Evolutionary conservation across 2,329 filamentous ascomycete species (phyloP).

Genomic region (Clathrospora elynae): DNA sequence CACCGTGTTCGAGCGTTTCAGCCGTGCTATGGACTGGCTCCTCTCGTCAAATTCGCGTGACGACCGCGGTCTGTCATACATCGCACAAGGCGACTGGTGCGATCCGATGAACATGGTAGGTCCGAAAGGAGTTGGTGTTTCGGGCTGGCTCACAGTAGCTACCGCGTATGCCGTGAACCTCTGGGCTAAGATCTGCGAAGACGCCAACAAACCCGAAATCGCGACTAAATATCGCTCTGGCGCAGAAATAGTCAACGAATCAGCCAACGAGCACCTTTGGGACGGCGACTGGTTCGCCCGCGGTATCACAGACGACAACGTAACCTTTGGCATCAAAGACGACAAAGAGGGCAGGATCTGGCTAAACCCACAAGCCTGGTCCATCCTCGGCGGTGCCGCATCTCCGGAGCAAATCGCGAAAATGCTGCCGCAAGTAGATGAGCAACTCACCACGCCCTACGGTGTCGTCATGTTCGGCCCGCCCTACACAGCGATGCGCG

Average conservation of each 20-base stretch:
- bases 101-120: conserved; percentile 69
- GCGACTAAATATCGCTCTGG: conserved; percentile 55
- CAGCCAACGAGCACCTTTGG: conserved; percentile 60
- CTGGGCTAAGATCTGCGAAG: conserved; percentile 60
- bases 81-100: conserved; percentile 65
- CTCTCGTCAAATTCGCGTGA: conserved; percentile 55
- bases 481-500: conserved; percentile 60
- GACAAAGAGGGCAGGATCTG: conserved; percentile 63
- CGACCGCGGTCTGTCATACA: conserved; percentile 60
- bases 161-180: conserved; percentile 60
- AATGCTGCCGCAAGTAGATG: conserved; percentile 58
- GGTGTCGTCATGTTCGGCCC: conserved; percentile 63
- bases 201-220: conserved; percentile 48
- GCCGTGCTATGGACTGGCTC: conserved; percentile 64
- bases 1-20: conserved; percentile 61
- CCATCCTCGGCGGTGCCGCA: conserved; percentile 61
- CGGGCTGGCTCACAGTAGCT: conserved; percentile 63
- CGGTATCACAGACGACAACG: conserved; percentile 62
- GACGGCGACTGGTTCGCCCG: conserved; percentile 63
- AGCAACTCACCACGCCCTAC: conserved; percentile 59
- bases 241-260: conserved; percentile 56
- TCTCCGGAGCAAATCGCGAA: conserved; percentile 49
- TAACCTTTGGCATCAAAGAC: conserved; percentile 57
- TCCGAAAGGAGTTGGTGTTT: conserved; percentile 62
- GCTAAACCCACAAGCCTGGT: conserved; percentile 63